Base-by-base conservation (phyloP, 139 green algal genomes). In the Closterium sp. region DNA sequence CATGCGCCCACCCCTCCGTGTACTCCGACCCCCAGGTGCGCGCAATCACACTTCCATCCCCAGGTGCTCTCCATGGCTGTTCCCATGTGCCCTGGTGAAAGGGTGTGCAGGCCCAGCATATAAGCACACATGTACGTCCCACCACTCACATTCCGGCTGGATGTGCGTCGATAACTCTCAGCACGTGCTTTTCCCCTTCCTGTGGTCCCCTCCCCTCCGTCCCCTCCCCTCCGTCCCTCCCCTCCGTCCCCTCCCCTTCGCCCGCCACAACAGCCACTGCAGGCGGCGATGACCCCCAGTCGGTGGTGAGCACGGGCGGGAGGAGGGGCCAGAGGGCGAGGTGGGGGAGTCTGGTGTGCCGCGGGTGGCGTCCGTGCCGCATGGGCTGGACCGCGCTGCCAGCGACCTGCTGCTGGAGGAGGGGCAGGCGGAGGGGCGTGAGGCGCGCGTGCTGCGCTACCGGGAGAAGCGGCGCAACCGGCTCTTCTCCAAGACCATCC, bases 401-500 rank as follows among this genome's bases (percentile, higher is more conserved):
- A 69, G 43, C 43, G 43, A 28, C 43, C 43, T 69, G 43, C 55
- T 76, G 55, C 55, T 76, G 0, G 55, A 76, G 55, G 55, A 76
- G 16, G 55, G 55, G 55, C 25, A 76, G 4, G 55, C 25, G 55
- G 64, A 93, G 88, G 90, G 25, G 76, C 12, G 90, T 5, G 88
- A 94, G 89, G 91, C 33, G 76, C 76, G 91, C 25, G 89, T 94
- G 28, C 12, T 88, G 64, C 83, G 91, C 10, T 94, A 94, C 90
- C 34, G 66, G 0, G 89, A 94, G 36, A 94, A 94, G 91, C 66
- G 90, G 9, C 31, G 89, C 19, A 93, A 32, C 23, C 89, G 91
- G 3, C 76, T 87, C 23, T 94, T 91, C 89, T 93, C 55, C 25
- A 94, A 94, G 36, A 94, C 84, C 55, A 89, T 94, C 12, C 89